Percentiles rank a stretch among this genome's conserved stretches.
These are phyloP conservation scores for Lecanicillium sp. DNA, from an alignment of 2,329 filamentous ascomycete species.

Conservation along the genomic window DNA sequence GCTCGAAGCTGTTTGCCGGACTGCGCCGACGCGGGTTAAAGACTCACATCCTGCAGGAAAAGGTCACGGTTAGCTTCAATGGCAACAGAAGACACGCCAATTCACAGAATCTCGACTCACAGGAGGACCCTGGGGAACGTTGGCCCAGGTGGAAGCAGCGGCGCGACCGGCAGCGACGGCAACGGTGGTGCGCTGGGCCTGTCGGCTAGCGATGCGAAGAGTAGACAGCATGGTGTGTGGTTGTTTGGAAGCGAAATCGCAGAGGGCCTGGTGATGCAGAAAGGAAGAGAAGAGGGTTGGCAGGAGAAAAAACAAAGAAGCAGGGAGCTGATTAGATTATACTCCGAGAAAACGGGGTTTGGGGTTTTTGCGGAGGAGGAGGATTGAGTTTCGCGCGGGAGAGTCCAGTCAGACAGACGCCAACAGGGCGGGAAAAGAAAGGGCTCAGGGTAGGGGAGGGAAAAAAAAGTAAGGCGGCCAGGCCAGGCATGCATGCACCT, in stretches of 20 bases:
- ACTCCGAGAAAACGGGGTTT: not conserved
- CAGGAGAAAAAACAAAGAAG: not conserved
- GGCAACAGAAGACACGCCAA: constrained; percentile 1
- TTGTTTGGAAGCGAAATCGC: not conserved
- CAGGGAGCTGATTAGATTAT: constrained; percentile 4
- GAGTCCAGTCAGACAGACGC: constrained; percentile 7
- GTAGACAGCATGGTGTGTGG: constrained; percentile 48
- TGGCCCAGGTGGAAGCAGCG: constrained; percentile 77
- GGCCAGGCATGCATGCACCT: not conserved
- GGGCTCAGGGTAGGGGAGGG: not conserved
- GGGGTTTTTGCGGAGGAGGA: not conserved
- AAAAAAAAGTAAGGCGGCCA: not conserved
- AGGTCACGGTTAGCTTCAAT: constrained; percentile 16
- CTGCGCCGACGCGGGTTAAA: not conserved
- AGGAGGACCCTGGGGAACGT: constrained; percentile 88
- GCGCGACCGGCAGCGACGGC: constrained; percentile 42
- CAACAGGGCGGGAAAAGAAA: constrained; percentile 9
- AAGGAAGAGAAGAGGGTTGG: not conserved
- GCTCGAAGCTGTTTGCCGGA: constrained; percentile 15
- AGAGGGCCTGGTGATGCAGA: constrained; percentile 13
- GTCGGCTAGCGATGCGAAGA: constrained; percentile 47
- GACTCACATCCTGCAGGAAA: constrained; percentile 32
- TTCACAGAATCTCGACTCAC: constrained; percentile 48
- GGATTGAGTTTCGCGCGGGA: not conserved
- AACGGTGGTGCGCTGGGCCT: constrained; percentile 37